Percentiles rank a stretch among this genome's conserved stretches.
Evolutionary conservation across 306 rosid species (phyloP).

Genomic region (Sophora flavescens): DNA sequence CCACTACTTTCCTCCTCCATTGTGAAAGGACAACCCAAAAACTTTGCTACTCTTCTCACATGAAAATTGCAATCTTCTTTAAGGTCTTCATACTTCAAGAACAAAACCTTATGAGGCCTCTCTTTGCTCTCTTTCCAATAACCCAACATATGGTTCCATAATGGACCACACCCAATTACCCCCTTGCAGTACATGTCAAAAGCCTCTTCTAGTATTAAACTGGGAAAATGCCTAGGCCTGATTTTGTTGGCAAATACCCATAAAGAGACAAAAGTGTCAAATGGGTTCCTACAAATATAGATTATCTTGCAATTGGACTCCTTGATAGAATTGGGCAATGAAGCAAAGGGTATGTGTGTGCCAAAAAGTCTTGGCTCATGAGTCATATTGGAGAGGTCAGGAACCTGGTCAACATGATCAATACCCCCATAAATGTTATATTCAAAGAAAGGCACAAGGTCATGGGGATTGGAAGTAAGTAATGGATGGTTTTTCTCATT

Average conservation of each 20-base stretch:
- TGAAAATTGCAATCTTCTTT: slow-evolving; percentile 49
- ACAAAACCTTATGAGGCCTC: slow-evolving; percentile 55
- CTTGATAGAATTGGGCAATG: slow-evolving; percentile 50
- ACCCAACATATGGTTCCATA: too few relatives aligned
- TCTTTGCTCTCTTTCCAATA: not conserved
- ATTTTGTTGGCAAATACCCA: slow-evolving; percentile 49
- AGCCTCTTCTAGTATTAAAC: slow-evolving; percentile 47
- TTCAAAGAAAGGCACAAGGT: slow-evolving; percentile 65
- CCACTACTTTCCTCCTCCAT: slow-evolving; percentile 58
- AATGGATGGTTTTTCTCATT: slow-evolving; percentile 53
- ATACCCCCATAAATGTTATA: slow-evolving; percentile 48
- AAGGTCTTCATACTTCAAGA: slow-evolving; percentile 65
- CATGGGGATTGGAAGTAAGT: slow-evolving; percentile 61
- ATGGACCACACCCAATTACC: not conserved
- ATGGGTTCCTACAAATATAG: slow-evolving; percentile 65
- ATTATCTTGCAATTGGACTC: slow-evolving; percentile 48
- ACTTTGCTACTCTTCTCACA: slow-evolving; percentile 56
- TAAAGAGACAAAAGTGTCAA: slow-evolving; percentile 63
- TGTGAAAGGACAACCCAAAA: slow-evolving; percentile 44
- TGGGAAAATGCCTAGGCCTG: slow-evolving; percentile 9
- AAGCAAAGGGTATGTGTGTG: slow-evolving; percentile 56
- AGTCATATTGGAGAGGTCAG: slow-evolving; percentile 49
- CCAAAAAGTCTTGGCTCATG: slow-evolving; percentile 61
- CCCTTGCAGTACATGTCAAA: slow-evolving; percentile 61
- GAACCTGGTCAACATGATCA: slow-evolving; percentile 38